Evolutionary conservation across 768 basidiomycete genomes (phyloP).

Genomic region (Porpolomopsis calyptriformis): DNA sequence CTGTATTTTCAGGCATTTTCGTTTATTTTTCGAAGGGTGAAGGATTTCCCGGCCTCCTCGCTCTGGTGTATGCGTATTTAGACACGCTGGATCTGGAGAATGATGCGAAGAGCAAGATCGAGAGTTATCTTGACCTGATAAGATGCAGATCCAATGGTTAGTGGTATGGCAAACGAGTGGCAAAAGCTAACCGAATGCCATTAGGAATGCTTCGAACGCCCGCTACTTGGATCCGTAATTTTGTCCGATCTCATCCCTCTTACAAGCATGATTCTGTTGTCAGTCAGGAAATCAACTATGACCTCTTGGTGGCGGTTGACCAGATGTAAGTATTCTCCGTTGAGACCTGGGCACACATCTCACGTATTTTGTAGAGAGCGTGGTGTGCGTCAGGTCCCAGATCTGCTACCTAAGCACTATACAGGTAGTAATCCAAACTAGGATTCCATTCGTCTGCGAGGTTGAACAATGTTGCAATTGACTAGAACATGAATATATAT

Average conservation of each 20-base stretch:
- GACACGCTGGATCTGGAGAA: constrained; percentile 73
- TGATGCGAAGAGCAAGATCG: constrained; percentile 48
- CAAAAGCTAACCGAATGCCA: constrained; percentile 3
- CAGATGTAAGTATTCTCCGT: constrained; percentile 62
- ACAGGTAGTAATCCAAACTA: constrained; percentile 35
- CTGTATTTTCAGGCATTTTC: not conserved
- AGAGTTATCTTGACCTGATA: constrained; percentile 72
- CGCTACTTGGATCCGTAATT: constrained; percentile 88
- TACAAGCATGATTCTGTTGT: constrained; percentile 94
- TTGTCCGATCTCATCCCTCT: constrained; percentile 81
- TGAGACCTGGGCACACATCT: not conserved
- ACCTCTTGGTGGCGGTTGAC: constrained; percentile 80
- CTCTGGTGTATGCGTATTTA: constrained; percentile 74
- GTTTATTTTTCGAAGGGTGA: constrained; percentile 33
- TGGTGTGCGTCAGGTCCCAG: constrained; percentile 49
- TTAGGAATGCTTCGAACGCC: constrained; percentile 73
- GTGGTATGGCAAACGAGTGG: constrained; percentile 13
- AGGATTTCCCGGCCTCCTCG: constrained; percentile 69
- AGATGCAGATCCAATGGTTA: constrained; percentile 70
- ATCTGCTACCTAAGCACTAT: constrained; percentile 55
- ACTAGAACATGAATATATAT: too few relatives aligned
- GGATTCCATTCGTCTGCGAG: constrained; percentile 33
- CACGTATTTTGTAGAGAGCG: constrained; percentile 41
- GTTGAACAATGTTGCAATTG: too few relatives aligned
- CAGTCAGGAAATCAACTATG: constrained; percentile 85